Conservation (phyloP, 345 rosid species). For the Punica granatum region DNA sequence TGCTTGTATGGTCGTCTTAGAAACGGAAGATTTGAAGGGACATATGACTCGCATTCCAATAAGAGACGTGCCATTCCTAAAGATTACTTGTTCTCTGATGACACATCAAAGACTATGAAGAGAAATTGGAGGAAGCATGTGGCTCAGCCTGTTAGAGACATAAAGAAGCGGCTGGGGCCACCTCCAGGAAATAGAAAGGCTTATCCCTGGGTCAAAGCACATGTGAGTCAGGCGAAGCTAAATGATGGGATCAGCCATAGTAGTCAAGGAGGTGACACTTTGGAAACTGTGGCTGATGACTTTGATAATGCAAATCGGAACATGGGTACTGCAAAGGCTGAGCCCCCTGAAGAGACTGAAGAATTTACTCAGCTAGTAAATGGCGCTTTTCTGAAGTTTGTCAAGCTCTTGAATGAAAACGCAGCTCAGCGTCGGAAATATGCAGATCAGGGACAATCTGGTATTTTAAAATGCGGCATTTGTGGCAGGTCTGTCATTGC, state of each 20-base stretch:
- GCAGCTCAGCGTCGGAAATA: conserved; percentile 28
- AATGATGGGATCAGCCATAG: not conserved
- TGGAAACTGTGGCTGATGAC: not conserved
- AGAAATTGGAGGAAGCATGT: conserved; percentile 14
- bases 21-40: not conserved
- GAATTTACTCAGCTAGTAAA: conserved; percentile 33
- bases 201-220: conserved; percentile 10
- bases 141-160: conserved; percentile 9
- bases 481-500: conserved; percentile 40
- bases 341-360: conserved; percentile 27
- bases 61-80: conserved; percentile 17
- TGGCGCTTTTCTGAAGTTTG: conserved; percentile 29
- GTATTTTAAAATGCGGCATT: conserved; percentile 30
- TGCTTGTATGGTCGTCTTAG: conserved; percentile 1
- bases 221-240: not conserved
- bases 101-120: conserved; percentile 16
- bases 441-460: conserved; percentile 21
- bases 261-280: conserved; percentile 7
- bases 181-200: conserved; percentile 2
- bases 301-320: conserved; percentile 2
- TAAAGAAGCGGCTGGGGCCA: conserved; percentile 14
- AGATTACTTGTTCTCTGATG: conserved; percentile 13
- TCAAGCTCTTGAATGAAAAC: conserved; percentile 40
- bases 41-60: conserved; percentile 3
- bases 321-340: conserved; percentile 7